Conservation (phyloP, 1,139 yeast genomes). For the Taiozyma sp. region DNA sequence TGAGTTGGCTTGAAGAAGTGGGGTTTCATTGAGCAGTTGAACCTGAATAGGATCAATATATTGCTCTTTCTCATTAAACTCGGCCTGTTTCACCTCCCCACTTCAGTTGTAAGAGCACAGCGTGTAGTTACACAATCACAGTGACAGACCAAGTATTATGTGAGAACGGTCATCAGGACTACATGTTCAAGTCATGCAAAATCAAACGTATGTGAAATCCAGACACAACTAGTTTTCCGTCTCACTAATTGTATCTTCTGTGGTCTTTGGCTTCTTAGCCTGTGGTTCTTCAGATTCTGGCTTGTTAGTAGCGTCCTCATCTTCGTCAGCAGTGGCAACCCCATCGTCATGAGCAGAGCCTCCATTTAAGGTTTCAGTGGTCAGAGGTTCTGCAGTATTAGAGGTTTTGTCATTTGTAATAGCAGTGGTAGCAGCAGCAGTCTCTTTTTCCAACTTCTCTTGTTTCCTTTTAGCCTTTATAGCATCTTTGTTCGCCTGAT, state of each 20-base stretch:
- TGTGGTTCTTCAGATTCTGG: background rate
- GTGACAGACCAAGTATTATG: too few relatives aligned
- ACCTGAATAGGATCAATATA: too few relatives aligned
- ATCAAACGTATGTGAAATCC: background rate
- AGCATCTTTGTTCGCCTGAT: conserved; percentile 38
- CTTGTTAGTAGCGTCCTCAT: background rate
- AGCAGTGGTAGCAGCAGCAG: background rate
- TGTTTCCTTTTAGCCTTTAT: conserved; percentile 27
- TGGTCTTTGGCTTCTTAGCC: background rate
- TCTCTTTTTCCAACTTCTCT: conserved; percentile 20
- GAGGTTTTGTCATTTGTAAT: background rate
- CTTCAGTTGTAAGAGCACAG: too few relatives aligned
- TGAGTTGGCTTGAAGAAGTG: too few relatives aligned
- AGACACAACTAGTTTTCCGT: background rate
- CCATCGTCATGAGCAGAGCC: background rate
- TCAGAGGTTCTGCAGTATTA: background rate
- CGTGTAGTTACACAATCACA: too few relatives aligned
- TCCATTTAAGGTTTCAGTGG: background rate
- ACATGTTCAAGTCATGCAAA: background rate
- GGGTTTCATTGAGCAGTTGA: too few relatives aligned
- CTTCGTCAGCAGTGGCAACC: background rate
- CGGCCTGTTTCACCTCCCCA: too few relatives aligned
- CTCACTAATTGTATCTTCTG: background rate
- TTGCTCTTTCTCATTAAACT: too few relatives aligned
- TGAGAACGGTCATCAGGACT: background rate